These are phyloP conservation scores for Amphibolis antarctica DNA, from an alignment of 106 monocot genomes.

Conservation along the genomic window DNA sequence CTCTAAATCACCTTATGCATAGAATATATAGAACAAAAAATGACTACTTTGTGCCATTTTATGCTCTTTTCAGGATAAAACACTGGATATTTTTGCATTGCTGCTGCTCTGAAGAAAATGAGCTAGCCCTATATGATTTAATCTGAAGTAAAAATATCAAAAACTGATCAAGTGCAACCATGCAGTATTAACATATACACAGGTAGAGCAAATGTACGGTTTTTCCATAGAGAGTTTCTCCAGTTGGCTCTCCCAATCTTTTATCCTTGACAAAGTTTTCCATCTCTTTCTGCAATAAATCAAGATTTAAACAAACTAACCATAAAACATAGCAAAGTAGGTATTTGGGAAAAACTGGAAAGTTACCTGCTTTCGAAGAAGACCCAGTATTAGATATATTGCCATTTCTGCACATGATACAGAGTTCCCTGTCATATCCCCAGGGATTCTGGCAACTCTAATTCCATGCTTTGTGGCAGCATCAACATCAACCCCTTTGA, in stretches of 20 bases:
- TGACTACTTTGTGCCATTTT: too few species aligned
- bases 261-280: slow-evolving; percentile 48
- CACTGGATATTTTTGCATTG: too few species aligned
- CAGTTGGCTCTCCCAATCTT: slow-evolving; percentile 50
- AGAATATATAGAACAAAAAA: too few species aligned
- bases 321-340: neutral
- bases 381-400: slow-evolving; percentile 87
- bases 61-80: too few species aligned
- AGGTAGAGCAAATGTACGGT: slow-evolving; percentile 33
- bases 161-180: neutral
- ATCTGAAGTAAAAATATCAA: neutral
- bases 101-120: too few species aligned
- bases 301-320: neutral
- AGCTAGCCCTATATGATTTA: neutral
- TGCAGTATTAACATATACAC: neutral
- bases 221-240: slow-evolving; percentile 84
- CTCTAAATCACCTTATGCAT: too few species aligned
- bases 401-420: slow-evolving; percentile 89
- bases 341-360: neutral
- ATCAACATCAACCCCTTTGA: slow-evolving; percentile 69
- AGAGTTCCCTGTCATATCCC: slow-evolving; percentile 64
- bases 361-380: slow-evolving; percentile 83
- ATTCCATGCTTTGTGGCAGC: slow-evolving; percentile 73
- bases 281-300: slow-evolving; percentile 76
- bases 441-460: slow-evolving; percentile 91